phyloP scores from a whole-genome alignment of 2,329 filamentous ascomycete species.

The Pseudogymnoascus sp. region DNA sequence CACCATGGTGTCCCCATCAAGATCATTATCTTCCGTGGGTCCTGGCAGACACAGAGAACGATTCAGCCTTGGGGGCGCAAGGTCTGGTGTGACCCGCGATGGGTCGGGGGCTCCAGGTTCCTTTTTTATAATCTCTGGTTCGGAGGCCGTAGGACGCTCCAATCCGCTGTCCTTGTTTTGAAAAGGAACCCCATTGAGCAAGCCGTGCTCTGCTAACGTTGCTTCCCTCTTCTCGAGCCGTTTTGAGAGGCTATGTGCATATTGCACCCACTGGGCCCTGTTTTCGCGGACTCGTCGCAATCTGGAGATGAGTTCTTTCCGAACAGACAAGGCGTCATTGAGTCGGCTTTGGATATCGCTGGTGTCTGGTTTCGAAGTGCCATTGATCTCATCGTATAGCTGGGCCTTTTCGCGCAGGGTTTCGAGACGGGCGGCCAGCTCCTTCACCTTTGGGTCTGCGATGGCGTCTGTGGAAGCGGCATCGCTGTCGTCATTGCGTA shows the following conservation, averaged over 20 bases:
- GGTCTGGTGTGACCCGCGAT: not conserved
- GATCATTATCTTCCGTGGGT: not conserved
- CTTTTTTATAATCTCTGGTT: not conserved
- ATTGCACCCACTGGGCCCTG: not conserved
- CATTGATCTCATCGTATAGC: not conserved
- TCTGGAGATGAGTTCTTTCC: not conserved
- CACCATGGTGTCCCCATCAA: not conserved
- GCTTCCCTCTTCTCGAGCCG: not conserved
- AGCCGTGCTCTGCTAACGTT: not conserved
- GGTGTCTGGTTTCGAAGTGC: not conserved
- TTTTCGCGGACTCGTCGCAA: not conserved
- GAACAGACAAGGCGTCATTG: not conserved
- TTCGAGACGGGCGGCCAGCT: not conserved
- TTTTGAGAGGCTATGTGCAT: not conserved
- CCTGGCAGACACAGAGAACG: not conserved
- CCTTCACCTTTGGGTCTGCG: not conserved
- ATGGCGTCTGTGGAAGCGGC: not conserved
- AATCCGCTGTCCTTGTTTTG: conserved; percentile 5
- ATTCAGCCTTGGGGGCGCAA: not conserved
- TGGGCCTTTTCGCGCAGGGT: not conserved
- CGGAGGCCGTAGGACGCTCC: not conserved
- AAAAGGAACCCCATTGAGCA: not conserved
- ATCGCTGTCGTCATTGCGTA: not conserved
- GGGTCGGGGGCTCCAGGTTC: not conserved
- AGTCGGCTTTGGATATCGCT: not conserved